Base-by-base conservation (phyloP, 202 grass and related monocot genomes). In the Alloteropsis angusta region DNA sequence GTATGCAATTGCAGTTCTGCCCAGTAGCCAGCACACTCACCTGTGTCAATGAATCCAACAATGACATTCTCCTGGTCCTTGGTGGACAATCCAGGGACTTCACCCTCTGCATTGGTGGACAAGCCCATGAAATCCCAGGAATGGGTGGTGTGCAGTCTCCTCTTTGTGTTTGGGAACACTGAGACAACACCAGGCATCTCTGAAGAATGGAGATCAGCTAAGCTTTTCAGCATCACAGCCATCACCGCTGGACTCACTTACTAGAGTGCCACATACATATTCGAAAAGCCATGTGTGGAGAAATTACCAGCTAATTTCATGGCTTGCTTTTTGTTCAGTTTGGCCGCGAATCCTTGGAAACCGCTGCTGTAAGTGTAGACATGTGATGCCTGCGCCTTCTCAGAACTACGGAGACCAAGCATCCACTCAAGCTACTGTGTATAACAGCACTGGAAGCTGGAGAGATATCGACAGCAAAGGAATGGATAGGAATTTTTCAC, bases 81-180 rank as follows among this genome's bases (percentile, higher is more conserved):
- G 76, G 79, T 92, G 28, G 89, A 96, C 10, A 92, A 52, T 72
- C 85, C 93, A 36, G 93, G 87, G 10, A 92, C 49, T 57, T 92
- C 89, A 41, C 49, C 76, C 65, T 46, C 84, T 82, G 78, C 87
- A 69, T 88, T 34, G 32, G 72, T 65, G 14, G 84, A 56, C 14
- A 96, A 80, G 17, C 93, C 87, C 85, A 96, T 89, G 84, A 96
- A 96, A 42, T 96, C 89, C 93, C 93, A 96, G 14, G 89, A 96
- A 64, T 82, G 89, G 16, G 93, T 96, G 10, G 89, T 96, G 63
- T 86, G 85, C 39, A 96, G 68, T 19, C 55, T 82, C 65, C 89
- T 79, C 79, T 90, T 96, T 62, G 74, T 61, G 65, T 92, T 96
- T 47, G 89, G 85, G 62, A 96, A 85, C 42, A 96, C 89, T 1